phyloP scores from a whole-genome alignment of 2,329 filamentous ascomycete genomes.

The Chrysoporthe cubensis region DNA sequence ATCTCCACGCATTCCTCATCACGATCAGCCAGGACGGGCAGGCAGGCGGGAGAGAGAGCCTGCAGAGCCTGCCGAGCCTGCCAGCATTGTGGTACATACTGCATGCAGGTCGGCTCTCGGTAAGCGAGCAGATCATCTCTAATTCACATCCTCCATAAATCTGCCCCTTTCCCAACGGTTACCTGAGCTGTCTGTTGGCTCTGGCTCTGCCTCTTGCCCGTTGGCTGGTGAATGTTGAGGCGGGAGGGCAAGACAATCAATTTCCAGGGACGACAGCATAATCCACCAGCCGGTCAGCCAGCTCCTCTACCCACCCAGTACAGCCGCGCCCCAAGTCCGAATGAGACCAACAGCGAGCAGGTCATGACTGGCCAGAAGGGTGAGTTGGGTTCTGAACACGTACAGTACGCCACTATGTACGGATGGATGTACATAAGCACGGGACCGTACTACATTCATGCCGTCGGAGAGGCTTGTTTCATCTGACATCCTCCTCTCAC shows the following conservation, averaged over 20 bases:
- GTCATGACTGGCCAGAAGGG: no score
- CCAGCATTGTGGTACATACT: conserved; percentile 12
- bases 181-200: neutral
- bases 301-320: neutral
- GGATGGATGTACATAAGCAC: neutral
- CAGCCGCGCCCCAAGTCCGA: neutral
- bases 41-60: neutral
- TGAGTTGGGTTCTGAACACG: neutral
- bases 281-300: neutral
- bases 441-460: conserved; percentile 3
- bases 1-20: neutral
- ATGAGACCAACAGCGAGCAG: neutral
- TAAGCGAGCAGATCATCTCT: conserved; percentile 25
- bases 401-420: neutral
- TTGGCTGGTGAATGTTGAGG: no score
- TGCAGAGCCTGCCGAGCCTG: conserved; percentile 1
- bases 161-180: neutral
- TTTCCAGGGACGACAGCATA: no score
- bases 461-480: conserved; percentile 12
- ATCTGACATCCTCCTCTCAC: neutral
- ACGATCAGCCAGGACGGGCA: neutral
- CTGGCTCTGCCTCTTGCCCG: neutral
- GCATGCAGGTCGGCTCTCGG: conserved; percentile 23
- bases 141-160: conserved; percentile 2
- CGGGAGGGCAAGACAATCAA: no score